Evolutionary conservation across 2,329 filamentous ascomycete genomes (phyloP).

Genomic region (Trichoderma sp.): DNA sequence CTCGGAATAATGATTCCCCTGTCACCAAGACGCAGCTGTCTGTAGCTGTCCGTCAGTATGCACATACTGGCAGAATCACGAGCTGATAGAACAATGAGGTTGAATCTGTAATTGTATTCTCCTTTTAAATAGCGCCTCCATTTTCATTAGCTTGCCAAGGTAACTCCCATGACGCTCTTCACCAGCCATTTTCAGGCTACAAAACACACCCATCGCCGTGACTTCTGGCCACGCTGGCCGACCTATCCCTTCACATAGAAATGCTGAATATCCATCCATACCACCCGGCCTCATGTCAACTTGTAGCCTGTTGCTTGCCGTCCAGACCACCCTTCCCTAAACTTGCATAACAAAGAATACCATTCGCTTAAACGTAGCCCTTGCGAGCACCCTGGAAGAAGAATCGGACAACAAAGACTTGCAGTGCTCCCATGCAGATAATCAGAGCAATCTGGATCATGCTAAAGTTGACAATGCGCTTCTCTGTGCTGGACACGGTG

Average conservation of each 20-base stretch:
- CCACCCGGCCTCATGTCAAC: background rate
- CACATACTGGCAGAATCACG: no score
- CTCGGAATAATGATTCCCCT: conserved; percentile 1
- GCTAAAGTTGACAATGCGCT: conserved; percentile 95
- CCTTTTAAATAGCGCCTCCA: background rate
- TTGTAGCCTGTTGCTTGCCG: background rate
- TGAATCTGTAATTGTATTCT: background rate
- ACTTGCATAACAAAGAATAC: conserved; percentile 32
- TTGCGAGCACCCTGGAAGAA: conserved; percentile 86
- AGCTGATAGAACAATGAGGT: background rate
- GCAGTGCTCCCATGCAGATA: conserved; percentile 90
- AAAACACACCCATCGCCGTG: background rate
- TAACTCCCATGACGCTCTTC: conserved; percentile 14
- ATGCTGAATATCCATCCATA: conserved; percentile 28
- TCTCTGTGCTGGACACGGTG: conserved; percentile 94
- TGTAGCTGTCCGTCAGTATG: no score
- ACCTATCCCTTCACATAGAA: conserved; percentile 17
- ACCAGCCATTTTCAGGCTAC: background rate
- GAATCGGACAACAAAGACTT: conserved; percentile 97
- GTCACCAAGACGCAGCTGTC: background rate
- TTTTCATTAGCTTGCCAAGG: conserved; percentile 28
- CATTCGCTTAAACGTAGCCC: conserved; percentile 61
- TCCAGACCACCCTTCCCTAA: no score
- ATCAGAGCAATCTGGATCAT: conserved; percentile 91
- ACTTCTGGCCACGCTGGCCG: conserved; percentile 21